Percentiles rank a stretch among this genome's conserved stretches.
phyloP scores from a whole-genome alignment of 768 basidiomycete genomes.

The Scleroderma citrinum region DNA sequence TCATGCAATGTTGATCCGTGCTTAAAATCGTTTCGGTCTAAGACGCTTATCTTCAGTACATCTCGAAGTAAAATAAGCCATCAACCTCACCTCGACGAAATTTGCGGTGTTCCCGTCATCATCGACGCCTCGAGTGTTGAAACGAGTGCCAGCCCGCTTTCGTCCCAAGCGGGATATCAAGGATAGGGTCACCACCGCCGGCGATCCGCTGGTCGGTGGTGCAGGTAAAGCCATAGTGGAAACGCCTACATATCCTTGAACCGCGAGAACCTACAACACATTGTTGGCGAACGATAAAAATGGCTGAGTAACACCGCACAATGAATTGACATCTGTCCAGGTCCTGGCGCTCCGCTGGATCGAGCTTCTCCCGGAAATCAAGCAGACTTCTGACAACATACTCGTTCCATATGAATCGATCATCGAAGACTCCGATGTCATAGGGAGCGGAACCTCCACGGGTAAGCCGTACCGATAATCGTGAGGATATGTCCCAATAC shows the following conservation, averaged over 20 bases:
- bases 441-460: constrained; percentile 38
- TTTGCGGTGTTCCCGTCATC: constrained; percentile 94
- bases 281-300: constrained; percentile 5
- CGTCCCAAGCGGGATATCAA: constrained; percentile 87
- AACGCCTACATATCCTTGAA: constrained; percentile 92
- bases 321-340: constrained; percentile 84
- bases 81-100: constrained; percentile 77
- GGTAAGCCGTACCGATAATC: constrained; percentile 65
- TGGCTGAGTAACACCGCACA: constrained; percentile 40
- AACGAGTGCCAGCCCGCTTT: constrained; percentile 95
- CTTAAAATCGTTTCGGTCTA: constrained; percentile 90
- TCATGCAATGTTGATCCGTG: constrained; percentile 81
- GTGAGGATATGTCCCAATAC: constrained; percentile 85
- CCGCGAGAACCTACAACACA: constrained; percentile 63
- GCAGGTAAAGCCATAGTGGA: constrained; percentile 72
- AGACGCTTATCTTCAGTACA: constrained; percentile 11
- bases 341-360: constrained; percentile 59
- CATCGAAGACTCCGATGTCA: constrained; percentile 65
- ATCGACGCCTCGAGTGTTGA: constrained; percentile 94
- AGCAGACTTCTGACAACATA: constrained; percentile 83
- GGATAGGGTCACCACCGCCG: constrained; percentile 66
- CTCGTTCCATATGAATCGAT: constrained; percentile 93
- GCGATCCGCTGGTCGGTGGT: constrained; percentile 68
- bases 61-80: not conserved
- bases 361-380: constrained; percentile 79